phyloP scores from a whole-genome alignment of 2,329 filamentous ascomycete species.

The Colletotrichum ledebouriae region DNA sequence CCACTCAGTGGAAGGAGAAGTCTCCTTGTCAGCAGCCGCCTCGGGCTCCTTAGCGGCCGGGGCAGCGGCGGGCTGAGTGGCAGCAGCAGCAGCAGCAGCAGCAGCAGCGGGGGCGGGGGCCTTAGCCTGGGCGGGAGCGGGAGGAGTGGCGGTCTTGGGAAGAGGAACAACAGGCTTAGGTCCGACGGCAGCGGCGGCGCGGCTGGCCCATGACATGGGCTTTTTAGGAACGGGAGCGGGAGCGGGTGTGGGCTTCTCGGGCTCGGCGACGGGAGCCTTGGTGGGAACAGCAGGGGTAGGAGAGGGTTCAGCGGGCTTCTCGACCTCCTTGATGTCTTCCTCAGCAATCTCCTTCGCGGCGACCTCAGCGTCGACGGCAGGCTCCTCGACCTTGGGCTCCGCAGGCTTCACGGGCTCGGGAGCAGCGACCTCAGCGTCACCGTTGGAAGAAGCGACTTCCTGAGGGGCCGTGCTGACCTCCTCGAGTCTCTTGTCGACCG shows the following conservation, averaged over 20 bases:
- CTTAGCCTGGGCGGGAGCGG: constrained; percentile 65
- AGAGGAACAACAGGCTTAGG: constrained; percentile 65
- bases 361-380: constrained; percentile 61
- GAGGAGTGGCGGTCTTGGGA: constrained; percentile 69
- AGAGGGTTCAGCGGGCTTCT: constrained; percentile 76
- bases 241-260: constrained; percentile 58
- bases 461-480: constrained; percentile 62
- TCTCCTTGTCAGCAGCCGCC: constrained; percentile 64
- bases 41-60: constrained; percentile 53
- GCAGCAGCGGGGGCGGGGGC: constrained; percentile 66
- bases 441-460: constrained; percentile 52
- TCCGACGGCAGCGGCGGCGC: constrained; percentile 69
- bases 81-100: constrained; percentile 55
- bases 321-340: constrained; percentile 68
- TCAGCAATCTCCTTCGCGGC: constrained; percentile 66
- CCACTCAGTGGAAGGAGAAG: constrained; percentile 75
- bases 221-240: constrained; percentile 67
- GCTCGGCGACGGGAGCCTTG: constrained; percentile 58
- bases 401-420: constrained; percentile 54
- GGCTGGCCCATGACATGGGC: constrained; percentile 83
- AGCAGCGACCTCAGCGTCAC: constrained; percentile 50
- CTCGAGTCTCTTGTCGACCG: constrained; percentile 83
- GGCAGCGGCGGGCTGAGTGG: constrained; percentile 55
- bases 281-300: constrained; percentile 63
- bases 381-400: constrained; percentile 45